Base-by-base conservation (phyloP, 441 rosid species). In the Eruca vesicaria region DNA sequence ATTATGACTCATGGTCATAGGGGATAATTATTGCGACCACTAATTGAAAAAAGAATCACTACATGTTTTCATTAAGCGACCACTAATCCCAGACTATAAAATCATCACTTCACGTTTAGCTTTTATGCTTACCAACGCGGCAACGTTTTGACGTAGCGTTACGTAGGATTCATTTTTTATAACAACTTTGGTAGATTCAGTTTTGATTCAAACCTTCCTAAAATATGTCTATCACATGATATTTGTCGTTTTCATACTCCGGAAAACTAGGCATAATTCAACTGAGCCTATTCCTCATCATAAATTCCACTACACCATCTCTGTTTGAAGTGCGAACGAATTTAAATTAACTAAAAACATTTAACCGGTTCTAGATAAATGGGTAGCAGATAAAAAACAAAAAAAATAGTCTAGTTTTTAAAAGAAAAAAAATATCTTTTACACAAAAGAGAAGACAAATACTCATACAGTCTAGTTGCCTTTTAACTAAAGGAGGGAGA, bases 11-110 rank as follows among this genome's bases (percentile, higher is more conserved):
- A 35, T 63, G 71, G 72, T 69, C 60, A 69, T 64, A 18, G 56
- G 45, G 29, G n/a, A 48, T 21, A 71, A 77, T 77, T 59, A 77
- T 77, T 77, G 63, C 63, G 57, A 77, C 68, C 80, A 71, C 80
- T 71, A 66, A 59, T 26, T 59, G 63, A n/a, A 65, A 64, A 32
- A 20, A 16, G 61, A 63, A 43, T 16, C 66, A 63, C 70, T 56
- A 55, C 52, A 38, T 38, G 33, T 53, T 76, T 76, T 29, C 66
- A 69, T 32, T 69, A 74, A 14, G 43, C 60, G 79, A 76, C 64
- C 31, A 63, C 52, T 63, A 41, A 31, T 69, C 38, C 16, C 9
- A 56, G 41, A 41, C 29, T 56, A 56, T 21, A 69, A 9, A 31
- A 31, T 43, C 15, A 62, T 50, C 33, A 52, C 59, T 75, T 68